These are phyloP conservation scores for Xylariaceae sp. DNA, from an alignment of 2,329 filamentous ascomycete genomes.

Conservation along the genomic window DNA sequence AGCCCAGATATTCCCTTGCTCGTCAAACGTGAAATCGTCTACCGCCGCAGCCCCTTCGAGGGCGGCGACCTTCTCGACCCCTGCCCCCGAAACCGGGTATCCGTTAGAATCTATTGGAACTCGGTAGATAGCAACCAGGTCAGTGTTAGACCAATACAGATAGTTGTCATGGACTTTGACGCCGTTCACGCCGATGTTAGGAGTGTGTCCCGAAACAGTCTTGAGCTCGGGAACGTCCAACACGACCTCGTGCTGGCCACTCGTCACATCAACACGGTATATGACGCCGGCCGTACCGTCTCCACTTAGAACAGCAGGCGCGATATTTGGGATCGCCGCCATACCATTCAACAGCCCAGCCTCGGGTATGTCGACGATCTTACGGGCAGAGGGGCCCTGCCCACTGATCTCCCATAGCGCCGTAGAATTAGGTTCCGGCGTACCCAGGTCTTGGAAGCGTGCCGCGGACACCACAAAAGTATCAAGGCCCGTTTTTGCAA, in stretches of 20 bases:
- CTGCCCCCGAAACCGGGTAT: constrained; percentile 1
- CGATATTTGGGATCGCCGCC: constrained; percentile 12
- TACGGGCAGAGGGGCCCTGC: constrained; percentile 3
- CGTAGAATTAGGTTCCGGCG: constrained; percentile 11
- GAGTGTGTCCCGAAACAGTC: constrained; percentile 9
- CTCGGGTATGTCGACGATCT: constrained; percentile 22
- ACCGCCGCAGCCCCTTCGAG: constrained; percentile 2
- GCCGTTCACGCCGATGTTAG: constrained; percentile 29
- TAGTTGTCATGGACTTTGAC: constrained; percentile 25
- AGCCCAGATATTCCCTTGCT: constrained; percentile 14
- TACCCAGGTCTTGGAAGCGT: constrained; percentile 5
- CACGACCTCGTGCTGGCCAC: constrained; percentile 20
- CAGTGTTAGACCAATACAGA: constrained; percentile 30
- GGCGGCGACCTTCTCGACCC: constrained; percentile 9
- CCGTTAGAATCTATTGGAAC: constrained; percentile 13
- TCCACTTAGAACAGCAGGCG: constrained; percentile 18
- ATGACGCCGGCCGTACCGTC: constrained; percentile 29
- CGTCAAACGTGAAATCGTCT: constrained; percentile 21
- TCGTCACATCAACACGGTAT: constrained; percentile 26
- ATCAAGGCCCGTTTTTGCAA: constrained; percentile 32
- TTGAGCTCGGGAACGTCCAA: constrained; percentile 28
- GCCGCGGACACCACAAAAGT: constrained; percentile 24
- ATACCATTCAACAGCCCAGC: constrained; percentile 25
- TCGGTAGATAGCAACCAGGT: constrained; percentile 13
- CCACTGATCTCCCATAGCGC: constrained; percentile 20